Evolutionary conservation across 306 rosid genomes (phyloP), one percentile per base, ranked within the genome.

Genomic region (Malus sieversii): DNA sequence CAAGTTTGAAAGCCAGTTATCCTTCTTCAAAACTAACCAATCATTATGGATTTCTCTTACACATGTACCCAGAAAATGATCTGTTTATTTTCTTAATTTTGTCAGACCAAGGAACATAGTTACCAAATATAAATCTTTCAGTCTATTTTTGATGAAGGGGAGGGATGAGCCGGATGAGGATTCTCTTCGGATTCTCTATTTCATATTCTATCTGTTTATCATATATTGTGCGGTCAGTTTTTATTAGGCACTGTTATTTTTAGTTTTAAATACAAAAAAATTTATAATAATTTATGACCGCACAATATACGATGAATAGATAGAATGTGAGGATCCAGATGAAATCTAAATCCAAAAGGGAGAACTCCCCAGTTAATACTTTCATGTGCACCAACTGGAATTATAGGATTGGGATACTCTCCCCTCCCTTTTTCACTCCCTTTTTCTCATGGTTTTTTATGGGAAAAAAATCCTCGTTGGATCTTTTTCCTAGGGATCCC

Each of bases 211-310:
- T 35, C 1, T 2, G 9, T 6, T 35, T 6, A 35, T 6, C 9
- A 35, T 35, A 35, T 0, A 35, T 35, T 0, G 40, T 35, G 9
- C 8, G 2, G 0, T 0, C 0, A 1, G 0, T 35, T 35, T 35
- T 35, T 35, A 0, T 6, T 35, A 35, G 2, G 9, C 6, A 6
- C 0, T 35, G 9, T 35, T 35, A 6, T 35, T 2, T 35, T 35
- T 35, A 35, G 9, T 35, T 35, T 35, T 35, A 35, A 35, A 35
- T 1, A 35, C 1, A 35, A 33, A 33, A 33, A 33, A 33, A 5
- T 5, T 35, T 35, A 35, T 35, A 35, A 35, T 35, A 0, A 35
- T 35, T 67, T 12, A 48, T 16, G 5, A 40, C 9, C 10, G 3
- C 32, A 11, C 30, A 40, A 13, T 22, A 3, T 35, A 35, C 8